Base-by-base conservation (phyloP, 2,329 filamentous ascomycete species). In the Pestalotiopsis fici region DNA sequence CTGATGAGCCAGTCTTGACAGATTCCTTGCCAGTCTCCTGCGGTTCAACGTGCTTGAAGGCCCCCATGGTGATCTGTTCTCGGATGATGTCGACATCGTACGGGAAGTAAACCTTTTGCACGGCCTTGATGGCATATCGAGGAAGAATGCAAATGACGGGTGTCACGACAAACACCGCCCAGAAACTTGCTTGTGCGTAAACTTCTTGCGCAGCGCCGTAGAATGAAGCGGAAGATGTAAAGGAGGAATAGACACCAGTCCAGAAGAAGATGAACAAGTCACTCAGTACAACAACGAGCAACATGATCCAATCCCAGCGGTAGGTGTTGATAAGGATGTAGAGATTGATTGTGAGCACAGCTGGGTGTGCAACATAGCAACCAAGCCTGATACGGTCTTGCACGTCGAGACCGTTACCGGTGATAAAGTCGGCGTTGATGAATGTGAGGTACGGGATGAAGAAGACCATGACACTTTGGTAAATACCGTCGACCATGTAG, bases 301-400 rank as follows among this genome's bases (percentile, higher is more conserved):
- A 81, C 81, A 97, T 97, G 74, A 99, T 85, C 95, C 95, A 99
- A 79, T 99, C 96, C 96, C 96, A 99, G 69, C 95, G 90, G 80
- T 97, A 98, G 0, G 93, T 97, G 81, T 99, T 99, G 83, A 98
- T 90, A 71, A 99, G 84, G 72, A 99, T 93, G 83, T 98, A 99
- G 68, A 91, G 83, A 80, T 99, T 99, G 84, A 97, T 97, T 54
- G 93, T 91, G 72, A 97, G 83, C 67, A 99, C 91, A 6, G 93
- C 90, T 15, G 93, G 92, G 67, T 93, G 93, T 3, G 91, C 94
- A 73, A 98, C 89, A 78, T 96, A 97, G 65, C 93, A 88, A 74
- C 96, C 96, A 75, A 99, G 91, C 71, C 95, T 90, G 70, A 90
- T 88, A 72, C 94, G 90, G 74, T 98, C 95, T 69, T 89, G 87